phyloP scores from a whole-genome alignment of 805 yeast species.

The Alloascoidea hylecoeti region DNA sequence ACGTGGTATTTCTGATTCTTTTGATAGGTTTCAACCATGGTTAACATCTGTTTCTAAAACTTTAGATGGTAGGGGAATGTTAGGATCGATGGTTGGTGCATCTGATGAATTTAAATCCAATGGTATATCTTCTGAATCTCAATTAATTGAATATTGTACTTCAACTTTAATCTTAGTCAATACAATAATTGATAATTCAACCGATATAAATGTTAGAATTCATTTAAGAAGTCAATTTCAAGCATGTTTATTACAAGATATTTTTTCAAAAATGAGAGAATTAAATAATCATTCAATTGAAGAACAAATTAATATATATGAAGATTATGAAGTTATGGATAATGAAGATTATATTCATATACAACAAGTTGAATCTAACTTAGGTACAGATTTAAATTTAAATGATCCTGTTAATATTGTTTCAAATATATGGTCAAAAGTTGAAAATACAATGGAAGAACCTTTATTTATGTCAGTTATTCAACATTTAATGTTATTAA shows the following conservation, averaged over 20 bases:
- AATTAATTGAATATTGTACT: constrained; percentile 42
- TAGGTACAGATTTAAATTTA: constrained; percentile 8
- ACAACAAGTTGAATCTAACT: background rate
- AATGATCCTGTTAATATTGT: constrained; percentile 52
- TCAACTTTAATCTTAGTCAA: constrained; percentile 47
- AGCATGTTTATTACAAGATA: constrained; percentile 28
- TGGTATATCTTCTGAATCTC: constrained; percentile 31
- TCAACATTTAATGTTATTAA: constrained; percentile 30
- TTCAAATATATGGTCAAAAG: constrained; percentile 31
- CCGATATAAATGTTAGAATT: constrained; percentile 16
- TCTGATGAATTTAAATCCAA: constrained; percentile 48
- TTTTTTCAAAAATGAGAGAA: constrained; percentile 29
- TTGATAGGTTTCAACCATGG: constrained; percentile 47
- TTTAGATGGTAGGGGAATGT: constrained; percentile 60
- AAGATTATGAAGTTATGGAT: constrained; percentile 32
- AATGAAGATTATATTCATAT: constrained; percentile 17
- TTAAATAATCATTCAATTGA: constrained; percentile 36
- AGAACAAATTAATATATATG: constrained; percentile 41
- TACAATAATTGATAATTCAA: constrained; percentile 24
- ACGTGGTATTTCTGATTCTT: constrained; percentile 15
- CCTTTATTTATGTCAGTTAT: constrained; percentile 36
- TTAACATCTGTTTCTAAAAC: constrained; percentile 39
- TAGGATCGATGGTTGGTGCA: constrained; percentile 75
- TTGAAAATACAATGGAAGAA: constrained; percentile 35
- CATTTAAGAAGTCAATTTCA: constrained; percentile 35